Evolutionary conservation across 805 yeast species (phyloP).

Genomic region (Metschnikowia reukaufii): DNA sequence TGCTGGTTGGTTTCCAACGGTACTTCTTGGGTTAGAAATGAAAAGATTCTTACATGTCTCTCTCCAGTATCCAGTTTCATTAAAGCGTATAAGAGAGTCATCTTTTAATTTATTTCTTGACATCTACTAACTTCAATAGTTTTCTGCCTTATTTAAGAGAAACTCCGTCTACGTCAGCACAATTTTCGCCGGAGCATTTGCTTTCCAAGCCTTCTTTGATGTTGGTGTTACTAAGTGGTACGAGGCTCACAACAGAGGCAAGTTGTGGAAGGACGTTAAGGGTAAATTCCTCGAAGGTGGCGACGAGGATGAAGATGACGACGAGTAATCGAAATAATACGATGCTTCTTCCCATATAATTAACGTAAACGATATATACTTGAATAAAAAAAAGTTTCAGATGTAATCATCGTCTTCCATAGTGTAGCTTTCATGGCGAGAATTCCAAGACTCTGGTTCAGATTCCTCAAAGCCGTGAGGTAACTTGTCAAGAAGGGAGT

Average conservation of each 20-base stretch:
- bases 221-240: conserved; percentile 66
- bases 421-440: conserved; percentile 1
- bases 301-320: conserved; percentile 57
- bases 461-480: not conserved
- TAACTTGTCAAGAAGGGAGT: conserved; percentile 12
- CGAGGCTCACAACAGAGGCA: conserved; percentile 78
- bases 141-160: conserved; percentile 57
- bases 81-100: too few relatives aligned
- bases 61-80: too few relatives aligned
- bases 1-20: too few relatives aligned
- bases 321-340: conserved; percentile 38
- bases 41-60: too few relatives aligned
- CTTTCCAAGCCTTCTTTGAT: conserved; percentile 79
- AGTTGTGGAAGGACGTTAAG: conserved; percentile 82
- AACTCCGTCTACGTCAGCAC: conserved; percentile 86
- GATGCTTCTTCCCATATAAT: conserved; percentile 1
- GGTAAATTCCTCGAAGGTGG: conserved; percentile 54
- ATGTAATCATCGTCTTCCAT: conserved; percentile 11
- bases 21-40: too few relatives aligned
- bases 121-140: conserved; percentile 25
- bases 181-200: conserved; percentile 79
- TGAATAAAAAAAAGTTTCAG: not conserved
- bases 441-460: not conserved
- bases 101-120: too few relatives aligned
- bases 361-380: not conserved